Evolutionary conservation across 2,329 filamentous ascomycete species (phyloP).

Genomic region (Fusarium torulosum): DNA sequence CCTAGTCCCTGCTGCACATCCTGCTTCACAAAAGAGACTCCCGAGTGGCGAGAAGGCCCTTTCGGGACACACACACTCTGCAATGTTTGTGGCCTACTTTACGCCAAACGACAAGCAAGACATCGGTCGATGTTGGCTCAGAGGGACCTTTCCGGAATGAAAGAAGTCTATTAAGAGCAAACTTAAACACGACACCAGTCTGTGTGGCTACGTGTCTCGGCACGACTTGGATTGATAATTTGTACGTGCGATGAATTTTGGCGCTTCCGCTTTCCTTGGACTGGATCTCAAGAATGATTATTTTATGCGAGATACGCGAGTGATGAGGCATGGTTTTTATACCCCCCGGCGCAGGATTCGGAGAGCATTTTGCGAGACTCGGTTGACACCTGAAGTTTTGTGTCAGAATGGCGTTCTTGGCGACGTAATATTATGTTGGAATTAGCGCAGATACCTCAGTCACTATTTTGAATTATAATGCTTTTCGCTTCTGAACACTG

Average conservation of each 20-base stretch:
- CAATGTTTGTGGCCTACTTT: constrained; percentile 24
- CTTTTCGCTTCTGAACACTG: neutral
- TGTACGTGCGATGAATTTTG: rapidly evolving
- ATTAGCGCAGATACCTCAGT: constrained; percentile 29
- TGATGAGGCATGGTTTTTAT: constrained; percentile 34
- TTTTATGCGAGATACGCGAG: neutral
- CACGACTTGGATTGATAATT: neutral
- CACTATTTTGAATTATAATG: constrained; percentile 3
- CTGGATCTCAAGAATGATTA: neutral
- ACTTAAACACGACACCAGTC: neutral
- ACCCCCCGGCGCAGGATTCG: constrained; percentile 25
- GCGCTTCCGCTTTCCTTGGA: neutral
- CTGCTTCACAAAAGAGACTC: constrained; percentile 27
- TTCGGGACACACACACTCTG: constrained; percentile 28
- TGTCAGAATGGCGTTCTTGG: constrained; percentile 22
- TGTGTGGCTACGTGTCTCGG: neutral
- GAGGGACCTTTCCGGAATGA: neutral
- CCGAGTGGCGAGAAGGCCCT: constrained; percentile 21
- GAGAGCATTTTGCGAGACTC: constrained; percentile 21
- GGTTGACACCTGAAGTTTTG: constrained; percentile 17
- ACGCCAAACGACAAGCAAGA: constrained; percentile 17
- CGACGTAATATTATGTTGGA: constrained; percentile 13
- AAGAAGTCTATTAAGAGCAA: neutral
- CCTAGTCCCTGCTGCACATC: constrained; percentile 20
- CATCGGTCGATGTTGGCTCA: neutral